Percentiles rank a stretch among this genome's conserved stretches.
These are phyloP conservation scores for Trichosporon asahii DNA, from an alignment of 1,284 basidiomycete genomes.

Conservation along the genomic window DNA sequence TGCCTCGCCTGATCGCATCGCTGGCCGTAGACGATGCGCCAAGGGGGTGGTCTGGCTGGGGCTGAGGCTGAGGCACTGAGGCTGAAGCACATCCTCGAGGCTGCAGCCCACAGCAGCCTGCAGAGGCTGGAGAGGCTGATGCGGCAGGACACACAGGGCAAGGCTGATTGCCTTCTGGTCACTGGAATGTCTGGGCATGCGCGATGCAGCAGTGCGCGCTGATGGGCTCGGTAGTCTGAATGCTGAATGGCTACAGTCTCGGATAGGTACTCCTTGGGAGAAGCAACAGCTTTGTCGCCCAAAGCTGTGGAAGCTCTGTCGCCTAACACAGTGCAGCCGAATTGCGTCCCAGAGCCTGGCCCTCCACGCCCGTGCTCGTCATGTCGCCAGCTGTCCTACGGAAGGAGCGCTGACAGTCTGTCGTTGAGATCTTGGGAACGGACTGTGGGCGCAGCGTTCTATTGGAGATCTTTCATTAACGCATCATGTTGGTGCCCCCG, in stretches of 20 bases:
- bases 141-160: background rate
- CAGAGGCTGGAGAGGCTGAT: background rate
- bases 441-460: background rate
- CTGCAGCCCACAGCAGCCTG: background rate
- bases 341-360: background rate
- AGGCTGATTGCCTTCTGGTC: background rate
- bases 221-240: background rate
- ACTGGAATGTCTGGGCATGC: background rate
- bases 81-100: background rate
- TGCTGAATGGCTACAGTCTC: background rate
- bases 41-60: background rate
- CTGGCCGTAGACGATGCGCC: background rate
- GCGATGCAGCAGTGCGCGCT: background rate
- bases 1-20: background rate
- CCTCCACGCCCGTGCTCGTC: background rate
- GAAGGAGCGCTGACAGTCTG: too few relatives aligned
- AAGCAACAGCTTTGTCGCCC: background rate
- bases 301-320: background rate
- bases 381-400: too few relatives aligned
- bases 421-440: background rate
- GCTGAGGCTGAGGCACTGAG: conserved; percentile 1
- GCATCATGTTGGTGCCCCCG: background rate
- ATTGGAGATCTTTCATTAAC: background rate
- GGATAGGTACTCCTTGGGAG: background rate
- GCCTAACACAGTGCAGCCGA: background rate